These are phyloP conservation scores for Euclidium syriacum DNA, from an alignment of 345 rosid genomes.

Conservation along the genomic window DNA sequence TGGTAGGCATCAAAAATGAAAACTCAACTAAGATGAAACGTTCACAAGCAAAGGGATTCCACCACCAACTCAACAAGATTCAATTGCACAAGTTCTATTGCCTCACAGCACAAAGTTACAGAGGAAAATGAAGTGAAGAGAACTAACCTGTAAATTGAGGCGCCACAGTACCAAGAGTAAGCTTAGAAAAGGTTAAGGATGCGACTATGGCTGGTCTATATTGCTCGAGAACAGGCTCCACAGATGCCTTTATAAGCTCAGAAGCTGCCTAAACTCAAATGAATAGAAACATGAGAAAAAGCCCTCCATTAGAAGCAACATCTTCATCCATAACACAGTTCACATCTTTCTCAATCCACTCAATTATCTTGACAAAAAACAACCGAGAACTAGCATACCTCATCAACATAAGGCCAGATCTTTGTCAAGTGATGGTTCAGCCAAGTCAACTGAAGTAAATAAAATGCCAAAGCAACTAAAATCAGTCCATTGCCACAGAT, in stretches of 20 bases:
- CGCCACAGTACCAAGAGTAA: conserved; percentile 96
- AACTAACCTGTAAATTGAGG: conserved; percentile 98
- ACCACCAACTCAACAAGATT: neutral
- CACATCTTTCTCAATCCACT: neutral
- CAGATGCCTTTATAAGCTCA: conserved; percentile 74
- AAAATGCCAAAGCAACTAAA: conserved; percentile 3
- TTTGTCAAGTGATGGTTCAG: conserved; percentile 77
- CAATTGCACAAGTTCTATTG: neutral
- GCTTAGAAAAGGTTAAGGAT: conserved; percentile 85
- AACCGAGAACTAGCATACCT: conserved; percentile 35
- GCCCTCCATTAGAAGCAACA: neutral
- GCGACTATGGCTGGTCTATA: conserved; percentile 87
- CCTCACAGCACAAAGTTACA: conserved; percentile 1
- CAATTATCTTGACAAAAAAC: neutral
- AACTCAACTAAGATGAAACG: neutral
- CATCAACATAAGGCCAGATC: conserved; percentile 95
- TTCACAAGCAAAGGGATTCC: neutral
- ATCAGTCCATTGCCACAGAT: conserved; percentile 16
- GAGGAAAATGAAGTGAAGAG: neutral
- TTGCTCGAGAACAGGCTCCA: conserved; percentile 92
- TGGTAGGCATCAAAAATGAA: neutral
- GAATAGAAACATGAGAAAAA: neutral
- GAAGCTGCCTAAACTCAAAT: conserved; percentile 78
- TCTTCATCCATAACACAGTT: neutral
- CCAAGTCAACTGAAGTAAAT: conserved; percentile 75